phyloP scores from a whole-genome alignment of 345 rosid genomes.

The Arabidopsis arenosa region DNA sequence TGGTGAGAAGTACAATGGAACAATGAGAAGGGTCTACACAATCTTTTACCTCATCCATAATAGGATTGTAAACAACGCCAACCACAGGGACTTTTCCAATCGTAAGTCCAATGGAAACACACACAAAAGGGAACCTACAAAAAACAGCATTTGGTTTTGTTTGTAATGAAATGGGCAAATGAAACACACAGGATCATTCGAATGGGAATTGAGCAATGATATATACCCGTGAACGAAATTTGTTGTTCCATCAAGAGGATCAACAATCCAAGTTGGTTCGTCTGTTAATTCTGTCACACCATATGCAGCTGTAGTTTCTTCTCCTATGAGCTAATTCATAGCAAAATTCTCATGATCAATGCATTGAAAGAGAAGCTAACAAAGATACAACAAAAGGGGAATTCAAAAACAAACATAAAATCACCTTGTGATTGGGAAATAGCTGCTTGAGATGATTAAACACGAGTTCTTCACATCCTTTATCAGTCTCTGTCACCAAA shows the following conservation, averaged over 20 bases:
- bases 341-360: background rate
- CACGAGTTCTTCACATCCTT: conserved; percentile 91
- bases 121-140: conserved; percentile 83
- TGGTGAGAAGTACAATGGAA: background rate
- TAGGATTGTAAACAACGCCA: conserved; percentile 94
- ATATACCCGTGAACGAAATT: conserved; percentile 94
- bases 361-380: conserved; percentile 10
- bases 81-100: conserved; percentile 79
- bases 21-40: background rate
- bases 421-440: conserved; percentile 84
- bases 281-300: conserved; percentile 81
- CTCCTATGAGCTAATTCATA: conserved; percentile 79
- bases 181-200: conserved; percentile 19
- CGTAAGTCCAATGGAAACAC: conserved; percentile 94
- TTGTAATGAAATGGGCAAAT: background rate
- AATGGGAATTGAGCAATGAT: background rate
- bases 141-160: conserved; percentile 12
- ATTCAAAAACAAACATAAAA: too few species aligned
- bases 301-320: conserved; percentile 91
- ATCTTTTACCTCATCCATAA: conserved; percentile 78
- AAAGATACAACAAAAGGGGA: conserved; percentile 15
- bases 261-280: conserved; percentile 98
- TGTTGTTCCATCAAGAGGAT: conserved; percentile 99
- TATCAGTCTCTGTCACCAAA: conserved; percentile 97
- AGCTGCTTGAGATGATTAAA: conserved; percentile 75